These are phyloP conservation scores for Cotoneaster glaucophyllus DNA, from an alignment of 306 rosid species.

Conservation along the genomic window DNA sequence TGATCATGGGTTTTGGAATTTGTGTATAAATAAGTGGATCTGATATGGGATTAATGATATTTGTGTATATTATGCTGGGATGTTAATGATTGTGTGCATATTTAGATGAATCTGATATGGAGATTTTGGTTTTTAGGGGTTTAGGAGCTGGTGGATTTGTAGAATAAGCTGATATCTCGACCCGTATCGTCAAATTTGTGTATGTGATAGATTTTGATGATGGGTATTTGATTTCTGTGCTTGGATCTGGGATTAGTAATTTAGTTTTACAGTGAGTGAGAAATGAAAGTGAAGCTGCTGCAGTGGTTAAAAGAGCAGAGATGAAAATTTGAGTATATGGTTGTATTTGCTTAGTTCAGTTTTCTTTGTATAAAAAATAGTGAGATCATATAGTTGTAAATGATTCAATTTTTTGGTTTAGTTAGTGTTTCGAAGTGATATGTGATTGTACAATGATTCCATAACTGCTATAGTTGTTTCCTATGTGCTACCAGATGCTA, in stretches of 20 bases:
- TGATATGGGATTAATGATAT: not conserved
- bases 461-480: too few species aligned
- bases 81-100: not conserved
- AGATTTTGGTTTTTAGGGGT: not conserved
- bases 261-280: too few species aligned
- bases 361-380: too few species aligned
- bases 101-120: not conserved
- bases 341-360: too few species aligned
- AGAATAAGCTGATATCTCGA: not conserved
- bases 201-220: not conserved
- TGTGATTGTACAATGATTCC: too few species aligned
- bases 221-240: not conserved
- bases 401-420: too few species aligned
- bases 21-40: not conserved
- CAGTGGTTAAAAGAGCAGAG: too few species aligned
- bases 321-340: too few species aligned
- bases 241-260: not conserved
- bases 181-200: not conserved
- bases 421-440: too few species aligned
- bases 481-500: too few species aligned
- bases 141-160: constrained; percentile 2
- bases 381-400: too few species aligned
- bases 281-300: too few species aligned
- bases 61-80: not conserved
- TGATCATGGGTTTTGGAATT: not conserved